Percentiles rank a stretch among this genome's conserved stretches.
These are phyloP conservation scores for Nidularia sp. DNA, from an alignment of 768 basidiomycete genomes.

Conservation along the genomic window DNA sequence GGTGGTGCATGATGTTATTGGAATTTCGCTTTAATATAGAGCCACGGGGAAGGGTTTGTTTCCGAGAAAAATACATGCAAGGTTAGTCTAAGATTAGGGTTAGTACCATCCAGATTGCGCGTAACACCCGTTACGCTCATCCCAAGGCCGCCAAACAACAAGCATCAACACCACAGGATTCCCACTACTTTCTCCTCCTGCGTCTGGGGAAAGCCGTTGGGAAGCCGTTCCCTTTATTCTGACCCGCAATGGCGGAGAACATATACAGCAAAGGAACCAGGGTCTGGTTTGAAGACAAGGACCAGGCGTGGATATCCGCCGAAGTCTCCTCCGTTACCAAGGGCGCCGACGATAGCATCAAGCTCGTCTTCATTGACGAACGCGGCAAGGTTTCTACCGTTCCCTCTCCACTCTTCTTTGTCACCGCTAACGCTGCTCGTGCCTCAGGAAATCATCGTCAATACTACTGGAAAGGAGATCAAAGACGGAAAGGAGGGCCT, in stretches of 20 bases:
- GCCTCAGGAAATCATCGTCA: slow-evolving; percentile 69
- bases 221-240: slow-evolving; percentile 9
- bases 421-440: neutral
- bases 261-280: slow-evolving; percentile 88
- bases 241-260: slow-evolving; percentile 74
- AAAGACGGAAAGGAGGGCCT: slow-evolving; percentile 75
- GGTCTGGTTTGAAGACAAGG: slow-evolving; percentile 93
- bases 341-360: slow-evolving; percentile 69
- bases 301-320: slow-evolving; percentile 90
- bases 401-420: slow-evolving; percentile 6
- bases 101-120: too few species aligned
- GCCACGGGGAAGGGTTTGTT: too few species aligned
- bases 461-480: slow-evolving; percentile 77
- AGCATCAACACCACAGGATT: neutral
- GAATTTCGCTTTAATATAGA: too few species aligned
- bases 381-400: slow-evolving; percentile 71
- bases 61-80: too few species aligned
- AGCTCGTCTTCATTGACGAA: slow-evolving; percentile 84
- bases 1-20: too few species aligned
- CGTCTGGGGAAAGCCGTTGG: slow-evolving; percentile 20
- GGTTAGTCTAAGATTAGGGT: too few species aligned
- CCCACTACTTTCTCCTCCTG: slow-evolving; percentile 1
- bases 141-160: too few species aligned
- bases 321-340: slow-evolving; percentile 70
- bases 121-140: too few species aligned